A percentile compares a stretch with the other conserved stretches of the same genome.
These are phyloP conservation scores for Thermothielavioides terrestris DNA, from an alignment of 495 filamentous ascomycete genomes.

Conservation along the genomic window DNA sequence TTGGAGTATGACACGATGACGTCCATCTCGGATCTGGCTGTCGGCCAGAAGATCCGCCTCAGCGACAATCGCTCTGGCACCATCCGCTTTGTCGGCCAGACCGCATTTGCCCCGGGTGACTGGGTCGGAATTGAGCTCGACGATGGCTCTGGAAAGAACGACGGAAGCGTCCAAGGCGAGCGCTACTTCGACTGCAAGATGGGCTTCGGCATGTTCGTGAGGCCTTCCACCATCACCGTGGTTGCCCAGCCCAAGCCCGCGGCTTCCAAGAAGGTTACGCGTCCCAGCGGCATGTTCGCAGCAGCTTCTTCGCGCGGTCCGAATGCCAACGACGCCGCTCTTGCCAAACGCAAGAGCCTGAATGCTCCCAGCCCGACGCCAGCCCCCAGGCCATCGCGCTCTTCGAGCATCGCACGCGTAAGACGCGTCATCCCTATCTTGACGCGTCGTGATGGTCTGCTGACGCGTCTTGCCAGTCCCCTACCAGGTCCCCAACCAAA, in stretches of 20 bases:
- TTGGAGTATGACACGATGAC: slow-evolving; percentile 9
- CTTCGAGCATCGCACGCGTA: slow-evolving; percentile 52
- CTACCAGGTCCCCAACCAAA: slow-evolving; percentile 74
- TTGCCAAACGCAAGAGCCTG: slow-evolving; percentile 55
- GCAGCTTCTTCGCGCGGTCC: slow-evolving; percentile 23
- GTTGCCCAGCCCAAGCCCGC: slow-evolving; percentile 45
- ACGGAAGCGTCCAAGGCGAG: slow-evolving; percentile 82
- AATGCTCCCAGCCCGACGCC: slow-evolving; percentile 61
- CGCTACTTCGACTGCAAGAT: slow-evolving; percentile 82
- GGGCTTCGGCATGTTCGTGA: slow-evolving; percentile 81
- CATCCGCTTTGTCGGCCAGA: slow-evolving; percentile 72
- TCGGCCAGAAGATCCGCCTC: slow-evolving; percentile 51
- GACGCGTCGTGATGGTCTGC: neutral
- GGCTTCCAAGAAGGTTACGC: slow-evolving; percentile 25
- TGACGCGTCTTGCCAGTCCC: slow-evolving; percentile 45
- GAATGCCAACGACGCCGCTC: slow-evolving; percentile 38
- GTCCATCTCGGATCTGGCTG: slow-evolving; percentile 35
- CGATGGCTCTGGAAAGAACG: slow-evolving; percentile 81
- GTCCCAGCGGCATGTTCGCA: slow-evolving; percentile 33
- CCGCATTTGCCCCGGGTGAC: slow-evolving; percentile 68
- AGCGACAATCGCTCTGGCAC: slow-evolving; percentile 66
- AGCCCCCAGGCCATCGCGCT: slow-evolving; percentile 40
- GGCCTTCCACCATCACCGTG: slow-evolving; percentile 52
- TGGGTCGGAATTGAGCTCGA: slow-evolving; percentile 91
- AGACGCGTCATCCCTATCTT: neutral